Base-by-base conservation (phyloP, 116 monocot genomes). In the Zostera marina region DNA sequence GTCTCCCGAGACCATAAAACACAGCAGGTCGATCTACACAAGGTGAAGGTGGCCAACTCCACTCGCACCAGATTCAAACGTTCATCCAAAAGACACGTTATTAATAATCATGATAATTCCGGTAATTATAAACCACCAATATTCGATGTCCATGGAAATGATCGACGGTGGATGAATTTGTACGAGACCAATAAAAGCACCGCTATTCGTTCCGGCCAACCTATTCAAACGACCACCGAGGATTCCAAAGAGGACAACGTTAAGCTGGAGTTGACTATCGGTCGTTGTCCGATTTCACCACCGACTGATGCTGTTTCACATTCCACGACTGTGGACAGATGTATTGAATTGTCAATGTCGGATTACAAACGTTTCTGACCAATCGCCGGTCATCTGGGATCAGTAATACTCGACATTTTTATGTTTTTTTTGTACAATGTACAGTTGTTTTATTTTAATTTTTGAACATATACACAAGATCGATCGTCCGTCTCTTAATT, bases 1-100 rank as follows among this genome's bases (percentile, higher is more conserved):
- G 63, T 80, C 48, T 44, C 65, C 52, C 79, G 65, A 68, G 71
- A 77, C 26, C 53, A 41, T 10, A 19, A 14, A 14, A 25, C 56
- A 3, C 11, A 32, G n/a, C n/a, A 0, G 23, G 56, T 32, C 42
- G 66, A 56, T 46, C 56, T 66, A 17, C 46, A 66, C 66, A 66
- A 56, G 56, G 56, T 0, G 4, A 32, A 56, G 45, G 26, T 66
- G 45, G 26, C n/a, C 44, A 66, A 32, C 21, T 7, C 66, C 66
- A 38, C 17, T 23, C 66, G 54, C 23, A 44, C 66, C 38, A 23
- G 45, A 10, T 66, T 66, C 66, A 66, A 66, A 56, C 43, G 66
- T 3, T 13, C 47, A 3, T 15, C 23, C n/a, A 25, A 11, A 2
- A 23, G 47, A 42, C 22, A 23, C 56, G 16, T 8, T 39, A 12